Conservation (phyloP, 2,329 filamentous ascomycete genomes). For the Cladosporium sp. region DNA sequence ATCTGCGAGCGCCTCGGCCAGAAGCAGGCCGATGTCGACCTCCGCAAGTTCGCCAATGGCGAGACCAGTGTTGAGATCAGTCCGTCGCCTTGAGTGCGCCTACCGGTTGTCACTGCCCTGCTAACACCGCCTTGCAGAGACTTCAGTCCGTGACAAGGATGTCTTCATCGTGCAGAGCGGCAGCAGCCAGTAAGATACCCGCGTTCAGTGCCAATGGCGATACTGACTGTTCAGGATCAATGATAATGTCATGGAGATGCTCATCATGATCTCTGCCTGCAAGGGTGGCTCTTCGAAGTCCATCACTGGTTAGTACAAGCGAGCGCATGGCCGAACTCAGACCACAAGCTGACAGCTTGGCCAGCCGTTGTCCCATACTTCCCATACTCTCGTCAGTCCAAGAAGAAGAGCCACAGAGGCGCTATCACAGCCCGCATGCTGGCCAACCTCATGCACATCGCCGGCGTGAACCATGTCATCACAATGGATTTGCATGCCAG, state of each 20-base stretch:
- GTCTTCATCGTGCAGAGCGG: slow-evolving; percentile 98
- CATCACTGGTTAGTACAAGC: slow-evolving; percentile 69
- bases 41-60: slow-evolving; percentile 66
- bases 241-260: slow-evolving; percentile 96
- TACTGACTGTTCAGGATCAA: slow-evolving; percentile 62
- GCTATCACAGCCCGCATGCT: slow-evolving; percentile 97
- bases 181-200: slow-evolving; percentile 61
- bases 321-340: slow-evolving; percentile 13
- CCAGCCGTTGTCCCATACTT: slow-evolving; percentile 88
- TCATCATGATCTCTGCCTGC: slow-evolving; percentile 99
- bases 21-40: slow-evolving; percentile 54
- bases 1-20: slow-evolving; percentile 64
- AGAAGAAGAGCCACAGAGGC: slow-evolving; percentile 96
- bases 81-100: slow-evolving; percentile 25
- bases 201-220: slow-evolving; percentile 8
- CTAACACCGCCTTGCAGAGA: slow-evolving; percentile 36
- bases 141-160: slow-evolving; percentile 89
- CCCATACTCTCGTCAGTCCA: slow-evolving; percentile 98
- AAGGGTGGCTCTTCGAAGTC: slow-evolving; percentile 96
- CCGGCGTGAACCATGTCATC: slow-evolving; percentile 94
- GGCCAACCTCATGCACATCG: slow-evolving; percentile 87
- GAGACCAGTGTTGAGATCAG: slow-evolving; percentile 67
- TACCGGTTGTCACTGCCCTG: slow-evolving; percentile 6
- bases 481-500: slow-evolving; percentile 87
- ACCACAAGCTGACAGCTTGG: not conserved